Percentiles rank a stretch among this genome's conserved stretches.
phyloP scores from a whole-genome alignment of 1,284 basidiomycete genomes.

The Peniophora sp. region DNA sequence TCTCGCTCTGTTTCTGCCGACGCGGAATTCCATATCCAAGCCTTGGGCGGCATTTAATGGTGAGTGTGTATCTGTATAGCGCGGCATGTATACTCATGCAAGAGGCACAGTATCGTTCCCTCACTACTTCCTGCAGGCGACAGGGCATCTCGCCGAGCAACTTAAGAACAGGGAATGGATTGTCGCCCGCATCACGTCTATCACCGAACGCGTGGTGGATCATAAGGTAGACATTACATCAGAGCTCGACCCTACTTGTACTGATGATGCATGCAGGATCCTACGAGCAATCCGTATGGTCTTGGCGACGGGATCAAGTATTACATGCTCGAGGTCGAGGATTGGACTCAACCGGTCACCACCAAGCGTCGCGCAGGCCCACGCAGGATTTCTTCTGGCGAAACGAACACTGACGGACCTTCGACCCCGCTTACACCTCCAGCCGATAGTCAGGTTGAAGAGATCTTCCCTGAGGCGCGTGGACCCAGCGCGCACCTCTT shows the following conservation, averaged over 20 bases:
- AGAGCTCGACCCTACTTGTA: slow-evolving; percentile 17
- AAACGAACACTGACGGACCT: slow-evolving; percentile 7
- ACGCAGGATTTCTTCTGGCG: slow-evolving; percentile 36
- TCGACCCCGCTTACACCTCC: slow-evolving; percentile 20
- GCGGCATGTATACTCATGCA: slow-evolving; percentile 13
- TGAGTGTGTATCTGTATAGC: slow-evolving; percentile 24
- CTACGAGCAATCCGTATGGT: slow-evolving; percentile 67
- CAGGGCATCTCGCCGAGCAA: slow-evolving; percentile 78
- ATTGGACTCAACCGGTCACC: slow-evolving; percentile 73
- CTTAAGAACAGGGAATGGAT: slow-evolving; percentile 88
- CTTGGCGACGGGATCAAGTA: slow-evolving; percentile 89
- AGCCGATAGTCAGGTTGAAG: slow-evolving; percentile 60
- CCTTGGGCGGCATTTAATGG: slow-evolving; percentile 98
- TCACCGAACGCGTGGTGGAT: slow-evolving; percentile 80
- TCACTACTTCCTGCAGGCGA: slow-evolving; percentile 92
- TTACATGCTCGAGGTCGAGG: slow-evolving; percentile 89
- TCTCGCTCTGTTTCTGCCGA: slow-evolving; percentile 91
- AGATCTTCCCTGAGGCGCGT: slow-evolving; percentile 52
- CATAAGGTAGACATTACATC: too few species aligned
- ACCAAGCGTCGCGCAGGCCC: slow-evolving; percentile 52
- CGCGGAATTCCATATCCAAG: slow-evolving; percentile 85
- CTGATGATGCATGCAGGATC: too few species aligned
- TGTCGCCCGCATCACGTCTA: slow-evolving; percentile 85
- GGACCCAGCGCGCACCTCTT: slow-evolving; percentile 58
- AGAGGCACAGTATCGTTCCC: slow-evolving; percentile 75